Base-by-base conservation (phyloP, 2,329 filamentous ascomycete species). In the Raffaelea deltoideospora region DNA sequence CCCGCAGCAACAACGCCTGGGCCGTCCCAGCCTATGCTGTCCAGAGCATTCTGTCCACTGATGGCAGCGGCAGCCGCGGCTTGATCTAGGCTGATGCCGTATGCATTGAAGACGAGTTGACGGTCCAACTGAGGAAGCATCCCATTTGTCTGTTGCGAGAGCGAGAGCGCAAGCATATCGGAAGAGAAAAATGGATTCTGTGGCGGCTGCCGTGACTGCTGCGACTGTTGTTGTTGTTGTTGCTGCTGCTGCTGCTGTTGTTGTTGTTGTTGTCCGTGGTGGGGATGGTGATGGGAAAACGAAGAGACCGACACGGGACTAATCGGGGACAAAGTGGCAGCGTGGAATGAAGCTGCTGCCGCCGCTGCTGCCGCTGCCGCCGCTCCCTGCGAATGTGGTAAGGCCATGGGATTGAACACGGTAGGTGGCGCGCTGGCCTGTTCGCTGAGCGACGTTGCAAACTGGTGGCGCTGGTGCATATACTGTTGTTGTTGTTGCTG, bases 61-160 rank as follows among this genome's bases (percentile, higher is more conserved):
- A 54, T 52, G 8, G 53, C 54, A 2, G 60, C 53, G 28, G 70
- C 64, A 17, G 31, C 19, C 10, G 31, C 33, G 13, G 14, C 27
- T 45, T 53, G 58, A 53, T 75, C 57, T 47, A 72, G 54, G 22
- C 61, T 65, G 17, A 64, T 67, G 9, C 65, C 63, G 49, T 86
- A 88, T 1, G 76, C 79, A 27, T 76, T 76, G 43, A 84, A 83
- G 2, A 85, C 76, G 43, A 86, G 72, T 48, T 85, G 79, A 3
- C 79, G 68, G 47, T 87, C 80, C 13, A 88, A 67, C 41, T 82
- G 75, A 10, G 78, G 75, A 20, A 85, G 59, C 37, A 75, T 64
- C 3, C 59, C 60, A 40, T 63, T 58, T 17, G 37, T 45, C 39
- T 63, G 64, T 47, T 64, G 65, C 18, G 58, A 56, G 14, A 76